Evolutionary conservation across 768 basidiomycete genomes (phyloP).

Genomic region (Leccinum fibrillosum): DNA sequence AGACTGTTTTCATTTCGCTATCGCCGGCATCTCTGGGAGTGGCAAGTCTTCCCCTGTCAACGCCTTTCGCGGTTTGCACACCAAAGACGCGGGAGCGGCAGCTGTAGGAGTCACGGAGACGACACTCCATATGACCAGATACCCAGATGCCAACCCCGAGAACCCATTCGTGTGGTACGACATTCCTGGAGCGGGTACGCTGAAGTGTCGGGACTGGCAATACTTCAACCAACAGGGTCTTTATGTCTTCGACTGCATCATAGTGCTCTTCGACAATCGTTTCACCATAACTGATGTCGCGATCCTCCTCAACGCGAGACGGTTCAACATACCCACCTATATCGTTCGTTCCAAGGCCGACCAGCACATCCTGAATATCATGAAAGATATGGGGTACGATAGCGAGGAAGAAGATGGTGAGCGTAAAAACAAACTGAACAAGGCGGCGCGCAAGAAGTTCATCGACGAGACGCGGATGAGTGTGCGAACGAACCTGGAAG

Average conservation of each 20-base stretch:
- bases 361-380: constrained; percentile 25
- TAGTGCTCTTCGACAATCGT: constrained; percentile 32
- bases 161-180: constrained; percentile 34
- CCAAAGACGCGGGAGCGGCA: constrained; percentile 22
- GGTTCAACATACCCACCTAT: constrained; percentile 31
- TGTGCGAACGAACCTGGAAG: constrained; percentile 16
- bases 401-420: constrained; percentile 17
- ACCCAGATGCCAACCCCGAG: constrained; percentile 20
- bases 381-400: constrained; percentile 25
- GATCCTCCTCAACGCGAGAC: constrained; percentile 30
- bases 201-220: constrained; percentile 31
- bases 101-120: constrained; percentile 30
- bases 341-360: constrained; percentile 38
- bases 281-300: constrained; percentile 34
- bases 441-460: constrained; percentile 18
- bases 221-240: constrained; percentile 37
- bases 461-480: constrained; percentile 20
- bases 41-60: constrained; percentile 38
- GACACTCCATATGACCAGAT: constrained; percentile 25
- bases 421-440: constrained; percentile 4
- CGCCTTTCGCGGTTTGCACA: constrained; percentile 31
- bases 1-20: constrained; percentile 30
- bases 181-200: constrained; percentile 35
- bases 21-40: constrained; percentile 32
- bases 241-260: constrained; percentile 35